Evolutionary conservation across 805 yeast genomes (phyloP), one percentile per base, ranked within the genome.

Genomic region (Teunomyces panamensis): DNA sequence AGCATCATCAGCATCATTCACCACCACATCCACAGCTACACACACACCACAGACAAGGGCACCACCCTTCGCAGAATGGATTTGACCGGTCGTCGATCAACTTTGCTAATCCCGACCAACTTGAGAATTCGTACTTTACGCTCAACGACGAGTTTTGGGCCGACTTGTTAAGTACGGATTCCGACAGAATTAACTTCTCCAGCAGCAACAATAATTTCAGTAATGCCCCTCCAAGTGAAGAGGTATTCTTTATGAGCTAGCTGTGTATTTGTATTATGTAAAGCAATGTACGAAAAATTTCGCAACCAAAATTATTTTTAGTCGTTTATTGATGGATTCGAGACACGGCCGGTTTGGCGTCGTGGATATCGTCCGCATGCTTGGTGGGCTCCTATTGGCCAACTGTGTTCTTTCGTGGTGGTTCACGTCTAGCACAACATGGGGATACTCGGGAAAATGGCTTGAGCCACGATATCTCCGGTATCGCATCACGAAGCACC

Each of bases 71-170:
- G 13, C 34, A 24, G 34, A 29, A 28, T 26, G 20, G 30, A 9
- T 39, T 39, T 27, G 32, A 28, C 17, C 14, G 29, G 41, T 20
- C 41, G 27, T n/a, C 16, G 13, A 30, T 16, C 29, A 41, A 29
- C 14, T 45, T 49, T 50, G 60, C 70, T 6, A 67, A 62, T 51
- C 63, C 67, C 0, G 67, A 68, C 46, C 67, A 74, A 43, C 56
- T 73, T 16, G 80, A 78, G 41, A 68, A 69, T 55, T 79, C 83
- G 9, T 75, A 74, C 42, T 73, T 76, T 68, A 77, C 82, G 8
- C 62, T 84, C 30, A 81, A 80, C 49, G 90, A 84, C 56, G 90
- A 85, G 57, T 82, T 85, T 55, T 85, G 90, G 90, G 74, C 82
- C 30, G 87, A 84, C 49, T 62, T 78, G 30, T 59, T 78, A 29